A percentile compares a stretch with the other conserved stretches of the same genome.
These are phyloP conservation scores for Raphanus raphanistrum DNA, from an alignment of 345 rosid species.

Conservation along the genomic window DNA sequence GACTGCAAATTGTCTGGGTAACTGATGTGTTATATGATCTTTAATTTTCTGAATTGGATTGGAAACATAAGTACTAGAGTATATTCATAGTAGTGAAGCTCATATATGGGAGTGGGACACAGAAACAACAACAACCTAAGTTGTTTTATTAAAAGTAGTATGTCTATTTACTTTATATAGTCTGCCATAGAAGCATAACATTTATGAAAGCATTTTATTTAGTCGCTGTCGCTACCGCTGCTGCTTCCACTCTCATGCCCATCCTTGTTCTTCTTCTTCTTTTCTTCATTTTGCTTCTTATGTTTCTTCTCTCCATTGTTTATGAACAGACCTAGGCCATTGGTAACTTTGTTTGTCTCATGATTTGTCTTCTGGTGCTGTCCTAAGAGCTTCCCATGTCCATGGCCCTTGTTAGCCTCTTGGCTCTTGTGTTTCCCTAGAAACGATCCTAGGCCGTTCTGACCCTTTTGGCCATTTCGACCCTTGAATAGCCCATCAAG, in stretches of 20 bases:
- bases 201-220: not conserved
- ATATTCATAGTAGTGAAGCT: not conserved
- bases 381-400: slow-evolving; percentile 27
- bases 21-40: too few species aligned
- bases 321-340: slow-evolving; percentile 36
- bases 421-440: slow-evolving; percentile 26
- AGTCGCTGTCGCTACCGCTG: slow-evolving; percentile 39
- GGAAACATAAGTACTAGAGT: too few species aligned
- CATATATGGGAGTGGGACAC: slow-evolving; percentile 13
- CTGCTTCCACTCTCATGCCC: slow-evolving; percentile 29
- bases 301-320: slow-evolving; percentile 35
- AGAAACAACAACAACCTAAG: slow-evolving; percentile 25
- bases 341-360: slow-evolving; percentile 20
- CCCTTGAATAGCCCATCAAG: slow-evolving; percentile 35
- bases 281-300: slow-evolving; percentile 18
- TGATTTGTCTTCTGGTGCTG: slow-evolving; percentile 32
- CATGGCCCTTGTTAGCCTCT: slow-evolving; percentile 18
- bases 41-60: too few species aligned
- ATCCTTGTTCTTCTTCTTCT: slow-evolving; percentile 34
- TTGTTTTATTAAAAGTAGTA: slow-evolving; percentile 6
- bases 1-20: too few species aligned
- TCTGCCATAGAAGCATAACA: not conserved
- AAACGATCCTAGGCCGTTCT: slow-evolving; percentile 9
- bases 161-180: not conserved
- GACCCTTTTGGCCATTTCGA: slow-evolving; percentile 12